Base-by-base conservation (phyloP, 805 yeast genomes). In the Yarrowia deformans region DNA sequence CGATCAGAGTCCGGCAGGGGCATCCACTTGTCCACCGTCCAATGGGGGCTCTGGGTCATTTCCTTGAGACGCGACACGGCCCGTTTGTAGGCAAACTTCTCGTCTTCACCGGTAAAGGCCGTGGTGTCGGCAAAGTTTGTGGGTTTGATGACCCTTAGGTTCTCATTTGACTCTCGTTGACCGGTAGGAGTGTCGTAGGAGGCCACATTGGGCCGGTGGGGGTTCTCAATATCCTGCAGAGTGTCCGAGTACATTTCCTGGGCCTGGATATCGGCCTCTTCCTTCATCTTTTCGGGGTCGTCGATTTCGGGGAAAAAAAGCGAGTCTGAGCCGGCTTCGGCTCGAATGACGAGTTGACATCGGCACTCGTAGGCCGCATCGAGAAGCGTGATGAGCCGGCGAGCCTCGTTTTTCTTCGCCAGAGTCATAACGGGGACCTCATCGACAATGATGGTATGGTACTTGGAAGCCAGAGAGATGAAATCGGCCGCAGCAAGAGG, bases 41-140 rank as follows among this genome's bases (percentile, higher is more conserved):
- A 82, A 89, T 91, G 89, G 39, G 75, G 67, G 43, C 77, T 79
- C 0, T 87, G 83, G 3, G 85, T 83, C 88, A 86, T 86, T 72
- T 86, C 89, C 67, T 81, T 81, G 45, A 89, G 81, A 71, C 93
- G 79, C 73, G 88, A 86, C 1, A 88, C 87, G 0, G 93, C 93
- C 72, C 93, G 78, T 71, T 85, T 86, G 73, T 84, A 89, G 3
- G 93, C 92, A 77, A 89, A 89, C 78, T 83, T 83, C 74, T 89
- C 93, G 77, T 89, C 93, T 73, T 89, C 91, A 32, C 93, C 93
- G 0, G 92, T 89, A 73, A 89, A 89, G 10, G 87, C 86, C 12
- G 81, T 79, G 19, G 72, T 73, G 9, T 63, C 69, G 7, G 71
- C 67, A 37, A 74, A 74, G 50, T 76, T 76, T 29, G 71, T 29